Conservation (phyloP, 306 rosid genomes). For the Ceratonia siliqua region DNA sequence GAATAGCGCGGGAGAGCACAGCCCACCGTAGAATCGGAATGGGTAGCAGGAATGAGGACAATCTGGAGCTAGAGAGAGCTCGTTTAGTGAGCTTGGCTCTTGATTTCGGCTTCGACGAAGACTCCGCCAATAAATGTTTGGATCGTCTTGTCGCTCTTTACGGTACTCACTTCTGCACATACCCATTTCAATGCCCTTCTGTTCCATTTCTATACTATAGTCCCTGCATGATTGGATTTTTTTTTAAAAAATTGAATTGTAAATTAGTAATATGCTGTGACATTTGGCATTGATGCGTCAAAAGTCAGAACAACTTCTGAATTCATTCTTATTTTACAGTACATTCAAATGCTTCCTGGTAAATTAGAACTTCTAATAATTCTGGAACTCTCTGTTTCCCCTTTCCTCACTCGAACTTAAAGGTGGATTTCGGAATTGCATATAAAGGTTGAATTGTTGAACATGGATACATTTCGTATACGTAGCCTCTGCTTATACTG, state of each 20-base stretch:
- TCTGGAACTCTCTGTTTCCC: background rate
- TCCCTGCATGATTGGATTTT: too few relatives aligned
- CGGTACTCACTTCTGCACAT: slow-evolving; percentile 42
- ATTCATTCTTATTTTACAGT: background rate
- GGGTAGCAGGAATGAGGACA: slow-evolving; percentile 33
- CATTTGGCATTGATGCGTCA: background rate
- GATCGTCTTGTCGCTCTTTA: slow-evolving; percentile 73
- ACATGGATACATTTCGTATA: background rate
- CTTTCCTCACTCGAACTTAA: background rate
- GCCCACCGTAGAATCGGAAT: background rate
- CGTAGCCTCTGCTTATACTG: background rate
- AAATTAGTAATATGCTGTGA: background rate
- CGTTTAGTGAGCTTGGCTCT: slow-evolving; percentile 81
- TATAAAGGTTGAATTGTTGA: background rate
- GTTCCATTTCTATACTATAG: background rate
- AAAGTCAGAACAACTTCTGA: background rate
- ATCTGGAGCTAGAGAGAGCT: slow-evolving; percentile 66
- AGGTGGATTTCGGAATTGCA: background rate
- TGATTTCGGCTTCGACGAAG: slow-evolving; percentile 75
- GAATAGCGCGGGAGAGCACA: slow-evolving; percentile 56
- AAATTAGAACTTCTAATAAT: background rate
- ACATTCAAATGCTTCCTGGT: background rate
- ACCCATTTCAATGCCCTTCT: background rate
- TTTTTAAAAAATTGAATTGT: too few relatives aligned
- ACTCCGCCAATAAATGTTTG: slow-evolving; percentile 65